These are phyloP conservation scores for Stagonosporopsis tanaceti DNA, from an alignment of 2,329 filamentous ascomycete species.

Conservation along the genomic window DNA sequence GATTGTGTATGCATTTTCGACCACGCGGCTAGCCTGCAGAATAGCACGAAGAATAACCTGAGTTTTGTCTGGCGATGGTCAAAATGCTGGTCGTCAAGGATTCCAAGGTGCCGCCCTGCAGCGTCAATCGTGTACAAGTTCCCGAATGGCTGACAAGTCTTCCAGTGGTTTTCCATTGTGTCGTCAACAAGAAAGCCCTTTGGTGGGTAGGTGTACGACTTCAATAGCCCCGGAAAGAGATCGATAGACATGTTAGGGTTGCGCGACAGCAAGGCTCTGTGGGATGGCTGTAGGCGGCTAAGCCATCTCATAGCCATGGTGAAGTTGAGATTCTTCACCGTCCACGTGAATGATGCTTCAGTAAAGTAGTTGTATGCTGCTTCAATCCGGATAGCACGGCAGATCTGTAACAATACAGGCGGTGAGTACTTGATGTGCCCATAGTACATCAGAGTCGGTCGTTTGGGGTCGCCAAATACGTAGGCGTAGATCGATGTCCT, in stretches of 20 bases:
- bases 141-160: slow-evolving; percentile 31
- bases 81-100: not conserved
- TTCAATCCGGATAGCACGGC: slow-evolving; percentile 40
- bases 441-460: slow-evolving; percentile 9
- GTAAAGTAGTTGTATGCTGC: slow-evolving; percentile 39
- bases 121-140: slow-evolving; percentile 28
- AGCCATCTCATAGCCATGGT: slow-evolving; percentile 24
- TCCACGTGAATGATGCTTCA: slow-evolving; percentile 25
- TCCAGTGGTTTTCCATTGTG: slow-evolving; percentile 29
- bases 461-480: slow-evolving; percentile 10
- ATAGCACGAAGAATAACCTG: slow-evolving; percentile 8
- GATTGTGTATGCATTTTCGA: slow-evolving; percentile 1
- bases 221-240: slow-evolving; percentile 12
- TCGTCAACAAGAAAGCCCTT: slow-evolving; percentile 27
- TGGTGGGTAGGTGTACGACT: slow-evolving; percentile 25
- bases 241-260: slow-evolving; percentile 28
- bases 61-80: not conserved
- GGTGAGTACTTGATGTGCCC: slow-evolving; percentile 6
- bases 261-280: slow-evolving; percentile 26
- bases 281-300: slow-evolving; percentile 18
- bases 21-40: slow-evolving; percentile 14
- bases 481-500: slow-evolving; percentile 30
- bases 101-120: not conserved
- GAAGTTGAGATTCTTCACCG: slow-evolving; percentile 31
- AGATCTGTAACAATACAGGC: slow-evolving; percentile 25